Conservation (phyloP, 768 basidiomycete species). For the Psilocybe cubensis region DNA sequence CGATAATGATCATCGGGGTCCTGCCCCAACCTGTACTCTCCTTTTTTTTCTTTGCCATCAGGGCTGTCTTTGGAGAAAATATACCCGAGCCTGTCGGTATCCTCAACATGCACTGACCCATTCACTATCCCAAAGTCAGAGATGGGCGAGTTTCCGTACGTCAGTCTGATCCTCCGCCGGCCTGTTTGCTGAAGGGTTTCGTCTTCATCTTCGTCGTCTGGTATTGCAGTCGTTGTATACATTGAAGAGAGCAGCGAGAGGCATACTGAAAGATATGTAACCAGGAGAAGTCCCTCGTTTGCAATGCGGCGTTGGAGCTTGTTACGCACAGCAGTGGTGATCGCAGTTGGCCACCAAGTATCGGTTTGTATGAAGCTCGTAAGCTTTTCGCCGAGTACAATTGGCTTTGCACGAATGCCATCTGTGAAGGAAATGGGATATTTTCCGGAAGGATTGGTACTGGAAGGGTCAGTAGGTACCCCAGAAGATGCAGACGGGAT, state of each 20-base stretch:
- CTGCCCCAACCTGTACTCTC: neutral
- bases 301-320: neutral
- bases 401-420: neutral
- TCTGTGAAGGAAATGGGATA: neutral
- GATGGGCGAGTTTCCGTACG: neutral
- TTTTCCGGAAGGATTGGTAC: too few species aligned
- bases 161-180: neutral
- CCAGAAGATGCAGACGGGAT: too few species aligned
- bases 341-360: neutral
- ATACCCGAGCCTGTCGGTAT: neutral
- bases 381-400: neutral
- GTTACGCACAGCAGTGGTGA: neutral
- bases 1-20: neutral
- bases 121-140: neutral
- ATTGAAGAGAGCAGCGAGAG: neutral
- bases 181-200: neutral
- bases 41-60: neutral
- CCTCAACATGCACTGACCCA: neutral
- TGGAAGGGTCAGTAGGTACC: too few species aligned
- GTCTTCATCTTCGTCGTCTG: neutral
- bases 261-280: neutral
- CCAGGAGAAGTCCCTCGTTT: neutral
- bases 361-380: neutral
- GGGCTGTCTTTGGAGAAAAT: too few species aligned
- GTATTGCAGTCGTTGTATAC: neutral